phyloP scores from a whole-genome alignment of 73 alveolate genomes.

The Paramecium octaurelia region DNA sequence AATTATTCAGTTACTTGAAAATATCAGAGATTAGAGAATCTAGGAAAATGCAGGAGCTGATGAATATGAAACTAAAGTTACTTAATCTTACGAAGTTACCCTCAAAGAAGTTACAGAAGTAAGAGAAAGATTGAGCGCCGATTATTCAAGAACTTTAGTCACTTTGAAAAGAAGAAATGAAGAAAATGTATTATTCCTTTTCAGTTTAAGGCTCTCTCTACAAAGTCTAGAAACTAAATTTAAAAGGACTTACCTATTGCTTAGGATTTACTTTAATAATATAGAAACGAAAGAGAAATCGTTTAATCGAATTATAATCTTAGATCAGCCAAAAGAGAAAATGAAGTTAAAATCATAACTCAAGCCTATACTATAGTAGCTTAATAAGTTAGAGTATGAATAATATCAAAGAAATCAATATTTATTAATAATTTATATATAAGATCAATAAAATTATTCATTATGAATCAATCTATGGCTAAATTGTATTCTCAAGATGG shows the following conservation, averaged over 20 bases:
- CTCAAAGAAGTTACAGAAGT: constrained; percentile 34
- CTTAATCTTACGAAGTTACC: not conserved
- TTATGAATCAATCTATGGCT: constrained; percentile 17
- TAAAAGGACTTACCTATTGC: constrained; percentile 42
- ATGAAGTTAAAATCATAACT: constrained; percentile 29
- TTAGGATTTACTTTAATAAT: not conserved
- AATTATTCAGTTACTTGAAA: constrained; percentile 1
- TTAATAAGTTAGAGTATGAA: constrained; percentile 24
- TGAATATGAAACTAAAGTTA: not conserved
- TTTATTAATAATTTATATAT: not conserved
- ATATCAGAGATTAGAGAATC: not conserved
- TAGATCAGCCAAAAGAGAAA: constrained; percentile 33
- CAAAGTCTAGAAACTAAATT: not conserved
- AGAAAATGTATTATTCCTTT: not conserved
- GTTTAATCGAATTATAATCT: not conserved
- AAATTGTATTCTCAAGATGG: constrained; percentile 56
- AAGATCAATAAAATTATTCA: not conserved
- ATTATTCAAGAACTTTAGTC: not conserved
- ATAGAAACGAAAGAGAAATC: constrained; percentile 14
- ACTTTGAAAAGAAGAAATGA: constrained; percentile 38
- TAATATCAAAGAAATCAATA: not conserved
- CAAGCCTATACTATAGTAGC: constrained; percentile 49
- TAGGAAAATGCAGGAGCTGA: not conserved
- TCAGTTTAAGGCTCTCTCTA: not conserved
- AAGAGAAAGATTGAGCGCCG: constrained; percentile 25